Percentiles rank a stretch among this genome's conserved stretches.
Evolutionary conservation across 495 filamentous ascomycete genomes (phyloP).

Genomic region (Letharia lupina): DNA sequence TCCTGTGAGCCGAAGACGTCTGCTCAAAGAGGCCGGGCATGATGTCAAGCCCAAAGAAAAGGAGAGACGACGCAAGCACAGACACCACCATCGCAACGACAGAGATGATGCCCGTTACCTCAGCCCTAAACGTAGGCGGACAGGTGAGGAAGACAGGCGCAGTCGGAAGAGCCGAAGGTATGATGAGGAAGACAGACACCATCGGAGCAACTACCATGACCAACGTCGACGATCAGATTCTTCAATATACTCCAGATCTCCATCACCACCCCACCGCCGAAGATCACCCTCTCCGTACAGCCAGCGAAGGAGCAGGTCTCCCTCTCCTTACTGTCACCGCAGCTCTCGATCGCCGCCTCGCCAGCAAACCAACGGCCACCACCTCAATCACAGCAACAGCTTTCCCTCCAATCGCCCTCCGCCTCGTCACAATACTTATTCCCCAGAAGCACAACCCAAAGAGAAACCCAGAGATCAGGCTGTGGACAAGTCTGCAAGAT

Average conservation of each 20-base stretch:
- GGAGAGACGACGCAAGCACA: slow-evolving; percentile 43
- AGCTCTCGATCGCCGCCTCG: slow-evolving; percentile 2
- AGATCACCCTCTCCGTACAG: slow-evolving; percentile 22
- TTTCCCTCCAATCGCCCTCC: slow-evolving; percentile 17
- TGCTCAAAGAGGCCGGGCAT: slow-evolving; percentile 52
- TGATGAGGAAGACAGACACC: slow-evolving; percentile 28
- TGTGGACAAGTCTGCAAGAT: slow-evolving; percentile 47
- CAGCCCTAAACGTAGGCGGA: slow-evolving; percentile 17
- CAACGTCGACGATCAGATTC: slow-evolving; percentile 26
- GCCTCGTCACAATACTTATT: slow-evolving; percentile 23
- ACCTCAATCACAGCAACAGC: slow-evolving; percentile 26
- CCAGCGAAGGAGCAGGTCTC: slow-evolving; percentile 24
- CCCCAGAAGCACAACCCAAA: slow-evolving; percentile 20
- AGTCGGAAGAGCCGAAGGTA: slow-evolving; percentile 15
- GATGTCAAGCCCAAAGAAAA: slow-evolving; percentile 35
- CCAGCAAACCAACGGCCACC: slow-evolving; percentile 13
- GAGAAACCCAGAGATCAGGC: slow-evolving; percentile 15
- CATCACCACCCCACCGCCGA: slow-evolving; percentile 23
- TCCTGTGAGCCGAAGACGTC: slow-evolving; percentile 58
- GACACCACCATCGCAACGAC: slow-evolving; percentile 39
- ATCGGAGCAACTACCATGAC: slow-evolving; percentile 23
- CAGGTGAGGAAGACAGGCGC: slow-evolving; percentile 26
- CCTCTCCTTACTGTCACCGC: slow-evolving; percentile 20
- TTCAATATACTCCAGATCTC: slow-evolving; percentile 31
- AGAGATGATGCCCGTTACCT: slow-evolving; percentile 17